Evolutionary conservation across 345 rosid species (phyloP).

Genomic region (Eucalyptus tenuipes): DNA sequence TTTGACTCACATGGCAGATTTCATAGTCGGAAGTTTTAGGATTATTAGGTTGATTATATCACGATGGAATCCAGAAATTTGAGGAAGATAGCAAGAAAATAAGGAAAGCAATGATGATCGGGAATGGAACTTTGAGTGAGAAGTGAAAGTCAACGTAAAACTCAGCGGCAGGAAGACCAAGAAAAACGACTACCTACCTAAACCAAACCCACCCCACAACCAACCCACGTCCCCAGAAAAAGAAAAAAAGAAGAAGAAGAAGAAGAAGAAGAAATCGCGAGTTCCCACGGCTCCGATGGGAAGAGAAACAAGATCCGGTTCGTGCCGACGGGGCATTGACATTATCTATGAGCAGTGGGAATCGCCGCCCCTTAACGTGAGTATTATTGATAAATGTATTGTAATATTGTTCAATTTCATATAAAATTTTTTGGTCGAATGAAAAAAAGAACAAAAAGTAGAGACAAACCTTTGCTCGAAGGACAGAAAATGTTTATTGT

Average conservation of each 20-base stretch:
- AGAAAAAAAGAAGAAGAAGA: too few relatives aligned
- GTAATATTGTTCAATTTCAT: not conserved
- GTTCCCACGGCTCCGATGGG: fast-evolving
- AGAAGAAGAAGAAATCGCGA: not conserved
- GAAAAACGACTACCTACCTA: not conserved
- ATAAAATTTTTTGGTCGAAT: fast-evolving
- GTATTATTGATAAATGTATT: not conserved
- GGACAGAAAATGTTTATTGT: not conserved
- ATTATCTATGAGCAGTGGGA: not conserved
- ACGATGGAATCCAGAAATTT: not conserved
- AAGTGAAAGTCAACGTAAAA: not conserved
- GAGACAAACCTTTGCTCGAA: not conserved
- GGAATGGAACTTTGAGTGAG: not conserved
- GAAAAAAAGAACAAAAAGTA: not conserved
- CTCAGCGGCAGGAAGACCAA: not conserved
- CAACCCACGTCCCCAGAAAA: not conserved
- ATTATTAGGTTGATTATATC: too few relatives aligned
- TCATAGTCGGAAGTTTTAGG: not conserved
- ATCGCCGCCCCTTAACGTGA: fast-evolving
- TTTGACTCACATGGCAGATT: not conserved
- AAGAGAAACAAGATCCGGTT: not conserved
- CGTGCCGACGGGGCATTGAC: not conserved
- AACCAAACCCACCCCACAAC: not conserved
- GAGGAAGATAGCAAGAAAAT: fast-evolving
- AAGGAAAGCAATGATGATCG: not conserved